These are phyloP conservation scores for Lanzia echinophila DNA, from an alignment of 2,329 filamentous ascomycete species.

Conservation along the genomic window DNA sequence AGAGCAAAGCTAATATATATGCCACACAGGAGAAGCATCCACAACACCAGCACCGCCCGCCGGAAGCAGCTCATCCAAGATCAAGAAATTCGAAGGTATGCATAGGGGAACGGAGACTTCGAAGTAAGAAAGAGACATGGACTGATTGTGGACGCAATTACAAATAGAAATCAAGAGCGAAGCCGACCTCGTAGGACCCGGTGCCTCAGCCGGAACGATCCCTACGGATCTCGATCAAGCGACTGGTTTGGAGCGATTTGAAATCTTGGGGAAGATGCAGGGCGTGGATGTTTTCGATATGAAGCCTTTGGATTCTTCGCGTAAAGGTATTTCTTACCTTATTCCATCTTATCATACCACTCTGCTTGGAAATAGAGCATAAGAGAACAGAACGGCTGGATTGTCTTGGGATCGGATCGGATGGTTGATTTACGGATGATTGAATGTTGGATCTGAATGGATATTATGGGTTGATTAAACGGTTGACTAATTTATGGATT, in stretches of 20 bases:
- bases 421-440: not conserved
- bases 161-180: constrained; percentile 72
- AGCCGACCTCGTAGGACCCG: constrained; percentile 78
- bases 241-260: constrained; percentile 95
- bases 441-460: too few relatives aligned
- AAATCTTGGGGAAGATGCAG: constrained; percentile 99
- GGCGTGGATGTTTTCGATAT: constrained; percentile 97
- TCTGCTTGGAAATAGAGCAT: too few relatives aligned
- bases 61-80: constrained; percentile 21
- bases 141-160: constrained; percentile 10
- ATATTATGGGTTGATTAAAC: too few relatives aligned
- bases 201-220: constrained; percentile 74
- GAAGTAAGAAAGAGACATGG: not conserved
- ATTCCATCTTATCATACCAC: not conserved
- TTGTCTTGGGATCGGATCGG: too few relatives aligned
- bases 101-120: not conserved
- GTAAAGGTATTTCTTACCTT: constrained; percentile 56
- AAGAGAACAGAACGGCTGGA: too few relatives aligned
- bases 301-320: constrained; percentile 87
- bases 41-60: constrained; percentile 11
- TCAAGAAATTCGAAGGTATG: constrained; percentile 31
- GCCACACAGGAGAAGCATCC: constrained; percentile 23
- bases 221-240: constrained; percentile 93
- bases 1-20: not conserved
- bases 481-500: not conserved